A percentile compares a stretch with the other conserved stretches of the same genome.
Conservation (phyloP, 148 eudicot genomes). For the Spergularia marina region DNA sequence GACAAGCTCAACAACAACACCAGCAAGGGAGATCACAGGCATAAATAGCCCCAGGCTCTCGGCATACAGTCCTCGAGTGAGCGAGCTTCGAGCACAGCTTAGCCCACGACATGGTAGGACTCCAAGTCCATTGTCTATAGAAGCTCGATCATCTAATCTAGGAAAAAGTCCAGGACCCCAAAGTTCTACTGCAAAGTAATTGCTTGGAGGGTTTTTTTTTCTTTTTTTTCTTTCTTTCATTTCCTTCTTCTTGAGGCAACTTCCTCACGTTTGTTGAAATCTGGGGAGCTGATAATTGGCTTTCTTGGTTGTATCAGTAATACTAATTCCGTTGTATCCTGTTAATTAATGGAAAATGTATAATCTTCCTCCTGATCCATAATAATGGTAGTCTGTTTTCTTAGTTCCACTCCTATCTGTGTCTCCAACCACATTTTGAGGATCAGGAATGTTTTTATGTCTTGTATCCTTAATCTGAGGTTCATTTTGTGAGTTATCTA, state of each 20-base stretch:
- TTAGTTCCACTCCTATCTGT: conserved; percentile 2
- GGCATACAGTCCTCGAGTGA: conserved; percentile 56
- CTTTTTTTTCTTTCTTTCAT: background rate
- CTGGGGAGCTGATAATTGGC: conserved; percentile 12
- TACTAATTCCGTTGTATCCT: conserved; percentile 18
- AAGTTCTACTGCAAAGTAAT: conserved; percentile 28
- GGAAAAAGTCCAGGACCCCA: conserved; percentile 46
- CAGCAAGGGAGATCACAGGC: conserved; percentile 39
- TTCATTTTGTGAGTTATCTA: background rate
- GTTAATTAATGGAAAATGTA: conserved; percentile 23
- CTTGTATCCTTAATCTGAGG: too few relatives aligned
- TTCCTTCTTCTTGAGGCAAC: background rate
- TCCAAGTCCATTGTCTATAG: conserved; percentile 52
- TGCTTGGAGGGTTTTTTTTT: background rate
- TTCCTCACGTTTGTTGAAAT: conserved; percentile 5
- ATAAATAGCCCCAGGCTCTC: conserved; percentile 50
- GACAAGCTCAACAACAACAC: conserved; percentile 67
- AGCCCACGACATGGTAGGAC: conserved; percentile 44
- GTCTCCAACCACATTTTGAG: background rate
- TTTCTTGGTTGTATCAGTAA: conserved; percentile 14
- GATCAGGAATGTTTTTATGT: too few relatives aligned
- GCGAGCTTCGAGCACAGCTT: conserved; percentile 41
- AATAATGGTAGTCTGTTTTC: background rate
- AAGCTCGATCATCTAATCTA: conserved; percentile 42
- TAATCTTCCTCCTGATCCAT: conserved; percentile 21